Percentiles rank a stretch among this genome's conserved stretches.
Conservation (phyloP, 768 basidiomycete genomes). For the Amanita fuliginea region DNA sequence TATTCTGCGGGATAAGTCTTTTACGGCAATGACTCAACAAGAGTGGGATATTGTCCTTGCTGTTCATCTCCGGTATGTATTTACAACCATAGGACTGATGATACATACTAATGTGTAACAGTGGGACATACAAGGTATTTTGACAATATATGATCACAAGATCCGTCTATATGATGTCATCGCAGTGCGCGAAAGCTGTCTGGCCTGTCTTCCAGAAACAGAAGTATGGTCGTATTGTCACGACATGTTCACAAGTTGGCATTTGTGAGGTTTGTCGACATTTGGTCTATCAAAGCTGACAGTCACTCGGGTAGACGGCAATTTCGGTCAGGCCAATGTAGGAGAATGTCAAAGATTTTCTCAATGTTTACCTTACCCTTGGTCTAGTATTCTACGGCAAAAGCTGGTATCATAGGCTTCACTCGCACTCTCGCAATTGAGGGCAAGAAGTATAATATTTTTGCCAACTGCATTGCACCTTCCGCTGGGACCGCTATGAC, state of each 20-base stretch:
- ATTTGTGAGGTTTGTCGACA: slow-evolving; percentile 50
- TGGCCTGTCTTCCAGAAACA: slow-evolving; percentile 98
- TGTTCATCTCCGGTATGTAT: slow-evolving; percentile 61
- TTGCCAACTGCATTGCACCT: slow-evolving; percentile 82
- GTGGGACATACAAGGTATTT: slow-evolving; percentile 78
- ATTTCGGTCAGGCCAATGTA: slow-evolving; percentile 91
- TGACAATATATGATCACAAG: not conserved
- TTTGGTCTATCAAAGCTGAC: not conserved
- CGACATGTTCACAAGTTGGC: slow-evolving; percentile 87
- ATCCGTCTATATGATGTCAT: not conserved
- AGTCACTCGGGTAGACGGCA: slow-evolving; percentile 51
- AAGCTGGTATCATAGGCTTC: slow-evolving; percentile 83
- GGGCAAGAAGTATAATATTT: slow-evolving; percentile 83
- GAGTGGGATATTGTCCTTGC: slow-evolving; percentile 93
- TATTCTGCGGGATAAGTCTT: slow-evolving; percentile 88
- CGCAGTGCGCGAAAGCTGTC: slow-evolving; percentile 80
- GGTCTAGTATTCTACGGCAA: slow-evolving; percentile 77
- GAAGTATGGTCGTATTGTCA: slow-evolving; percentile 91
- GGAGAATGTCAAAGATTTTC: slow-evolving; percentile 10
- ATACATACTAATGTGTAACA: slow-evolving; percentile 14
- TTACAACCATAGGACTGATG: not conserved
- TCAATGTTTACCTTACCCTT: slow-evolving; percentile 3
- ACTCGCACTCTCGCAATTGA: slow-evolving; percentile 89
- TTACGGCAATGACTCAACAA: slow-evolving; percentile 76
- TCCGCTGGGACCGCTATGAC: slow-evolving; percentile 91